Evolutionary conservation across 805 yeast genomes (phyloP).

Genomic region (Brettanomyces nanus): DNA sequence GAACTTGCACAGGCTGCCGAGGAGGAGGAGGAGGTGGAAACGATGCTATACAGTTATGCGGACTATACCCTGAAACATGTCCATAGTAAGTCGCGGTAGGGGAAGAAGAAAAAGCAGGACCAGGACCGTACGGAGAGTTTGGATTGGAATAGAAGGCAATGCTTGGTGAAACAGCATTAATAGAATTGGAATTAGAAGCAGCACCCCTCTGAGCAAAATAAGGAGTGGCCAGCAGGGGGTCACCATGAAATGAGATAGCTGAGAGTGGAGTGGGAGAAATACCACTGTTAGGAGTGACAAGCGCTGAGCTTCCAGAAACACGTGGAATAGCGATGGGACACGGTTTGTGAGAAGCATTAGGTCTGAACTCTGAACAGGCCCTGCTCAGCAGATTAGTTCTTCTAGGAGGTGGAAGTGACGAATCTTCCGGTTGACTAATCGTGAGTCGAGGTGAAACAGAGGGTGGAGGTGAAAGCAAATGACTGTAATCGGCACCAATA

Average conservation of each 20-base stretch:
- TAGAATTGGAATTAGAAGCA: not conserved
- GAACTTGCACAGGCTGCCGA: not conserved
- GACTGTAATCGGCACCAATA: not conserved
- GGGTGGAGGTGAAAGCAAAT: slow-evolving; percentile 9
- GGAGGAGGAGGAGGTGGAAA: not conserved
- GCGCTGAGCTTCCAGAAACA: slow-evolving; percentile 4
- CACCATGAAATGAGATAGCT: not conserved
- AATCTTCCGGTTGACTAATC: slow-evolving; percentile 15
- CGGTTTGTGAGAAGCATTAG: slow-evolving; percentile 23
- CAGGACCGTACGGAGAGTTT: slow-evolving; percentile 5
- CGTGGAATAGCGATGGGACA: slow-evolving; percentile 22
- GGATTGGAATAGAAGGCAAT: slow-evolving; percentile 4
- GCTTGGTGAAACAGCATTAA: not conserved
- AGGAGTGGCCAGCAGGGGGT: not conserved
- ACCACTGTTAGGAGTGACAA: slow-evolving; percentile 5
- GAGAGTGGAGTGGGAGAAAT: slow-evolving; percentile 6
- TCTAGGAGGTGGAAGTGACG: slow-evolving; percentile 26
- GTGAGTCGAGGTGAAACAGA: slow-evolving; percentile 5
- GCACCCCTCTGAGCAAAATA: not conserved
- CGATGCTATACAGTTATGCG: not conserved
- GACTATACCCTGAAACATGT: not conserved
- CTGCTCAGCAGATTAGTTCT: slow-evolving; percentile 9
- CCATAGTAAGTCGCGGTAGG: not conserved
- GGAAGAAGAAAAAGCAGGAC: slow-evolving; percentile 1
- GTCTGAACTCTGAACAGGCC: slow-evolving; percentile 21